Evolutionary conservation across 192 early-diverging fungal species (phyloP).

Genomic region (Pecoramyces ruminantium): DNA sequence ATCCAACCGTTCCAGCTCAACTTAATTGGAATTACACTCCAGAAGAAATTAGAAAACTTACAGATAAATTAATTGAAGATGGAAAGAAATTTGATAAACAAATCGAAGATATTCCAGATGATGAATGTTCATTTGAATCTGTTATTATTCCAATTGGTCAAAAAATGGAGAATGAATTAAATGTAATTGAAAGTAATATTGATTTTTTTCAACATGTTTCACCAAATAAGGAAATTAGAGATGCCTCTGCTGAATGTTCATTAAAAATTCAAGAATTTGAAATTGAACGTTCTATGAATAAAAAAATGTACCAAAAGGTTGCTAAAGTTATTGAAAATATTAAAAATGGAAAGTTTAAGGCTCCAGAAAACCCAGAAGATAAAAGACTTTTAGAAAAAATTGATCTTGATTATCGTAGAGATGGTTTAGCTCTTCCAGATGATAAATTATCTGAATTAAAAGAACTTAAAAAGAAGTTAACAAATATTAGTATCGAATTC

Average conservation of each 20-base stretch:
- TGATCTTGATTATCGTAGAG: conserved; percentile 41
- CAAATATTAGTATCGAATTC: conserved; percentile 52
- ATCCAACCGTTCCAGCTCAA: not conserved
- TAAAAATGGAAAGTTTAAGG: not conserved
- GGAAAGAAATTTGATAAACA: not conserved
- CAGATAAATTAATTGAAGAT: not conserved
- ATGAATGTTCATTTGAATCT: not conserved
- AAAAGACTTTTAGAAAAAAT: conserved; percentile 51
- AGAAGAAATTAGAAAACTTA: not conserved
- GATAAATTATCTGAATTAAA: conserved; percentile 39
- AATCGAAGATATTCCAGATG: not conserved
- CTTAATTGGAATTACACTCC: not conserved
- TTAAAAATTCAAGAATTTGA: conserved; percentile 11
- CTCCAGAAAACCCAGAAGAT: conserved; percentile 32
- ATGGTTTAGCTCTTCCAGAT: conserved; percentile 49
- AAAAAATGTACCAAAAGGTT: conserved; percentile 14
- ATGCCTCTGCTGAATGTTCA: conserved; percentile 14
- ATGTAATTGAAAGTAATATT: not conserved
- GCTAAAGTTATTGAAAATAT: conserved; percentile 8
- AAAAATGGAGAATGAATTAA: not conserved
- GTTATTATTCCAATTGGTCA: not conserved
- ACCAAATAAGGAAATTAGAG: conserved; percentile 12
- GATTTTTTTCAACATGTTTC: conserved; percentile 15
- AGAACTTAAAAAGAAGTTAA: conserved; percentile 44
- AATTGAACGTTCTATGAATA: conserved; percentile 19